Base-by-base conservation (phyloP, 495 filamentous ascomycete species). In the Lophium mytilinum region DNA sequence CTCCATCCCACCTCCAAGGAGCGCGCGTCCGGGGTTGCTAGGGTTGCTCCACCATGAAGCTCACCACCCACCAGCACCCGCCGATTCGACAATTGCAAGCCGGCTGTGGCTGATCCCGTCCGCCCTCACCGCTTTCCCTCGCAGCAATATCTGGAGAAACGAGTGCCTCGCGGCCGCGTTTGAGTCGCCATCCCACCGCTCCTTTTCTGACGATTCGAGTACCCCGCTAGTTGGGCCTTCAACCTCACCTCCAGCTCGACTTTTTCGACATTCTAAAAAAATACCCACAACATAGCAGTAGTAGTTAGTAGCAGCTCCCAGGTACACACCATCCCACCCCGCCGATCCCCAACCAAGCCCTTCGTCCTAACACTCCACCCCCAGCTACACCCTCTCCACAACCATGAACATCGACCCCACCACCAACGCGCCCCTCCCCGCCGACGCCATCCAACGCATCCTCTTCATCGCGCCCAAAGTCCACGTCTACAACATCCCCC, bases 401-500 rank as follows among this genome's bases (percentile, higher is more conserved):
- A 61, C 55, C 14, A 67, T 67, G 64, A 61, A 64, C 56, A 58
- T 79, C 59, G 83, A 87, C 72, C 82, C 82, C 47, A 68, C 77
- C 46, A 87, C 83, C 21, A 76, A 76, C 55, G 70, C 54, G 3
- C 69, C 78, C 50, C 77, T 85, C 50, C 81, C 69, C 34, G 37
- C 77, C 5, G 84, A 87, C 62, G 83, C 86, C 60, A 88, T 91
- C 70, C 86, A 89, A 65, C 82, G 88, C 57, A 75, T 90, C 69
- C 80, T 91, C 68, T 88, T 85, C 78, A 73, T 89, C 62, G 76
- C 82, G 41, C 69, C 73, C 52, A 72, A 75, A 52, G 85, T 91
- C 62, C 87, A 90, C 75, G 76, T 92, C 75, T 93, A 92, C 73
- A 74, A 81, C 64, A 85, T 91, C 67, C 88, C 88, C 50, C 88